Evolutionary conservation across 768 basidiomycete species (phyloP).

Genomic region (Pulveroboletus sp.): DNA sequence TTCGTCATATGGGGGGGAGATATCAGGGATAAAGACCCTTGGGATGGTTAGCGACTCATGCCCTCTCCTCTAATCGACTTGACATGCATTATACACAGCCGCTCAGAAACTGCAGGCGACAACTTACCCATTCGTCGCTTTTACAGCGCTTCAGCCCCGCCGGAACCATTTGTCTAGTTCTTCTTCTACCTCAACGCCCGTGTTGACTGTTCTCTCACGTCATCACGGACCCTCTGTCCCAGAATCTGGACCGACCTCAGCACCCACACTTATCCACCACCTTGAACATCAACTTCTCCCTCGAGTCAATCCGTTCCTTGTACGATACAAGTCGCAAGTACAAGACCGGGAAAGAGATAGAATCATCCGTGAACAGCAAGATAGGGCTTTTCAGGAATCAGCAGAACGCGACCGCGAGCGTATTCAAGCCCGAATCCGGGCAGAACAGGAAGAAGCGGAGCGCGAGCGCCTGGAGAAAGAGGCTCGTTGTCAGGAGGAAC

Average conservation of each 20-base stretch:
- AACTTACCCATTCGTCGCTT: conserved; percentile 90
- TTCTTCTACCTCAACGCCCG: conserved; percentile 37
- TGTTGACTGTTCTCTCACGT: conserved; percentile 79
- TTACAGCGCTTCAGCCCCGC: conserved; percentile 80
- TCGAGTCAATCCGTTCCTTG: conserved; percentile 72
- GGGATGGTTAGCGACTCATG: conserved; percentile 50
- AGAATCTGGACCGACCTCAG: conserved; percentile 53
- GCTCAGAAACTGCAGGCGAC: conserved; percentile 79
- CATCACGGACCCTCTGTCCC: conserved; percentile 65
- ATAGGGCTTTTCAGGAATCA: conserved; percentile 67
- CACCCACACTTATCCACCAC: conserved; percentile 58
- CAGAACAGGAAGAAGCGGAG: conserved; percentile 36
- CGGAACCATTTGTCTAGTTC: conserved; percentile 36
- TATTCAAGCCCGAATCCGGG: conserved; percentile 51
- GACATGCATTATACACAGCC: conserved; percentile 29
- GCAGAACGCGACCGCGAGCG: conserved; percentile 64
- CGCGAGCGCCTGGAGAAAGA: conserved; percentile 30
- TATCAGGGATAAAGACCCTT: conserved; percentile 75
- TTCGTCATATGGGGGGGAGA: conserved; percentile 92
- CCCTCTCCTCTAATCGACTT: not conserved
- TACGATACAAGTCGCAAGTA: conserved; percentile 50
- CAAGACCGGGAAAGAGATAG: conserved; percentile 52
- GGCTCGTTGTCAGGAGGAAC: conserved; percentile 29
- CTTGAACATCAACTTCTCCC: conserved; percentile 72
- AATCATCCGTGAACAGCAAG: conserved; percentile 72